These are phyloP conservation scores for Lentinus polychrous DNA, from an alignment of 1,284 basidiomycete species.

Conservation along the genomic window DNA sequence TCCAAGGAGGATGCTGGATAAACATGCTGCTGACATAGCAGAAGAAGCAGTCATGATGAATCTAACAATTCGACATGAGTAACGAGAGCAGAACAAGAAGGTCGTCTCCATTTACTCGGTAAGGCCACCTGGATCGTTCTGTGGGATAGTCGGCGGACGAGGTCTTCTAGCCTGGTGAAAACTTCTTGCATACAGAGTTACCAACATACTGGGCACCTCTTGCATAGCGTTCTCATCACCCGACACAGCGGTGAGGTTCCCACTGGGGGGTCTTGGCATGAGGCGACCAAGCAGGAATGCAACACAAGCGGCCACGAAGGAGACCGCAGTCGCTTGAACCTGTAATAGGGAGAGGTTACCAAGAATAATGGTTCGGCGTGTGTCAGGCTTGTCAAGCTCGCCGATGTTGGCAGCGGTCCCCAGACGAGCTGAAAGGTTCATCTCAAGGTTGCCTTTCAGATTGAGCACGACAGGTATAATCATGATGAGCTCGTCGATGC, in stretches of 20 bases:
- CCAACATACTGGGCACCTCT: slow-evolving; percentile 1
- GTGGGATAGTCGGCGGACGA: slow-evolving; percentile 9
- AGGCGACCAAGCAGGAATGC: slow-evolving; percentile 64
- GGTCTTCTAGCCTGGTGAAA: slow-evolving; percentile 12
- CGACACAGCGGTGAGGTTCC: not conserved
- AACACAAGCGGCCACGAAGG: slow-evolving; percentile 78
- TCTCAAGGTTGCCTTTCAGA: slow-evolving; percentile 94
- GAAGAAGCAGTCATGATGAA: slow-evolving; percentile 85
- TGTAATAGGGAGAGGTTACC: slow-evolving; percentile 88
- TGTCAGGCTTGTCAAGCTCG: slow-evolving; percentile 71
- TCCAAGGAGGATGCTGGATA: slow-evolving; percentile 78
- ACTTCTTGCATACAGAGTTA: not conserved
- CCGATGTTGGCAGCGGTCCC: slow-evolving; percentile 81
- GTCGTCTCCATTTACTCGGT: slow-evolving; percentile 39
- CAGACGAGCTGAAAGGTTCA: slow-evolving; percentile 82
- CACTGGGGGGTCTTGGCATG: slow-evolving; percentile 12
- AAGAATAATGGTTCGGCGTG: slow-evolving; percentile 62
- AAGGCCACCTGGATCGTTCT: slow-evolving; percentile 33
- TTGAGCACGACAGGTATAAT: slow-evolving; percentile 94
- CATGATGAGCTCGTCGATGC: slow-evolving; percentile 94
- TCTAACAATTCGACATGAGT: slow-evolving; percentile 28
- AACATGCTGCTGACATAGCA: slow-evolving; percentile 81
- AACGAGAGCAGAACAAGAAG: not conserved
- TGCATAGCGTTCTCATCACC: not conserved
- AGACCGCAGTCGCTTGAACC: slow-evolving; percentile 89